Conservation (phyloP, 164 flowering plant species). For the Liriodendron chinense region DNA sequence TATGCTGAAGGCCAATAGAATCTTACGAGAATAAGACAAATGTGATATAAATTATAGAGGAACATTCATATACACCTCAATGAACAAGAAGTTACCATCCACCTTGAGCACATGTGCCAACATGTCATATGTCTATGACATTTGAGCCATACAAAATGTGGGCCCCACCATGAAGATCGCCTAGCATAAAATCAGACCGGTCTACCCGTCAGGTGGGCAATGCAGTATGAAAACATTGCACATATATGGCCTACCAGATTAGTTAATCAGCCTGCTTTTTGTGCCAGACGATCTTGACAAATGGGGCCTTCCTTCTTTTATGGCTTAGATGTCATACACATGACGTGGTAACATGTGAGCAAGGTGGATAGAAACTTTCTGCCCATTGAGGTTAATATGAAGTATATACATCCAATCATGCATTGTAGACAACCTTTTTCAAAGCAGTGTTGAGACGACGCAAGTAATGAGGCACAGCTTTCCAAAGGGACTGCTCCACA, state of each 20-base stretch:
- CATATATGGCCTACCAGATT: too few species aligned
- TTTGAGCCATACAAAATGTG: too few species aligned
- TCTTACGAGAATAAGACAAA: not conserved
- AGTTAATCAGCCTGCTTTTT: too few species aligned
- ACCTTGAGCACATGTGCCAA: not conserved
- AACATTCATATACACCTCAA: not conserved
- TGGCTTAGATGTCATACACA: too few species aligned
- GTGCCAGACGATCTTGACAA: too few species aligned
- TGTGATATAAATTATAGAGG: not conserved
- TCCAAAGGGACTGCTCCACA: slow-evolving; percentile 97
- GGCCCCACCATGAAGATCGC: too few species aligned
- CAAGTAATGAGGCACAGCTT: slow-evolving; percentile 87
- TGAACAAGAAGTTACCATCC: not conserved
- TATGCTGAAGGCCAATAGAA: slow-evolving; percentile 51
- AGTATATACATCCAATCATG: not conserved
- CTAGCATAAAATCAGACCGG: too few species aligned
- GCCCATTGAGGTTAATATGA: not conserved
- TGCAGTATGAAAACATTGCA: too few species aligned
- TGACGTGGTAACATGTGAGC: too few species aligned
- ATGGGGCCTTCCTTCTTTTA: too few species aligned
- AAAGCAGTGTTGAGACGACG: slow-evolving; percentile 92
- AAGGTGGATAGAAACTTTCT: not conserved
- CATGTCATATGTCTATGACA: not conserved
- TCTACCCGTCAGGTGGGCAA: too few species aligned
- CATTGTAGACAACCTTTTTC: slow-evolving; percentile 54